Base-by-base conservation (phyloP, 768 basidiomycete genomes). In the Naematelia encephala region DNA sequence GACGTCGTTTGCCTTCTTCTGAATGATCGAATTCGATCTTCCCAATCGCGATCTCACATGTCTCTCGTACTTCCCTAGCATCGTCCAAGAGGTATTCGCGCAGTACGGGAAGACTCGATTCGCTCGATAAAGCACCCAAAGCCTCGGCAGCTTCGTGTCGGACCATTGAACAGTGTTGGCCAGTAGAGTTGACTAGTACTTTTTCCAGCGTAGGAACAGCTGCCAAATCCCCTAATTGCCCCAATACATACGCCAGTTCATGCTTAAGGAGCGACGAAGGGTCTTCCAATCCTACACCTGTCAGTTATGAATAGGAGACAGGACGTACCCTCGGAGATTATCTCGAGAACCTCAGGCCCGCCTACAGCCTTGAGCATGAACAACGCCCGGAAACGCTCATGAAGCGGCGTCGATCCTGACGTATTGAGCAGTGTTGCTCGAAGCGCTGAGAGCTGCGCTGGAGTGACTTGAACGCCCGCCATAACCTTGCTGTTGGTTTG, bases 71-170 rank as follows among this genome's bases (percentile, higher is more conserved):
- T 39, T 84, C 84, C 48, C 85, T 81, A 62, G 88, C 83, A 10
- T 83, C 71, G 80, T 97, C 90, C 54, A 79, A 74, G 28, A 88
- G 78, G 78, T 87, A 92, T 75, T 87, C 81, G 56, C 80, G 78
- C 34, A 99, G 82, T 56, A 91, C 75, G 2, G 86, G 82, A 11
- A 93, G 70, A 14, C 90, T 89, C 0, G 78, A 65, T 1, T 81
- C 69, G 21, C 84, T 80, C 5, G 89, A 91, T 34, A 98, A 90
- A 0, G 96, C 96, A 42, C 93, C 96, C 81, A 99, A 87, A 8
- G 96, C 96, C 79, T 99, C 96, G n/a, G 96, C 96, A 51, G 94
- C 92, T 89, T 99, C 96, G 79, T 99, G 96, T 55, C 96, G 82
- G 61, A 98, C 96, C 96, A 99, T 99, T 0, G 91, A 87, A 44